Percentiles rank a stretch among this genome's conserved stretches.
phyloP scores from a whole-genome alignment of 1,139 yeast species.

The Cylindricascospora bacillispora region DNA sequence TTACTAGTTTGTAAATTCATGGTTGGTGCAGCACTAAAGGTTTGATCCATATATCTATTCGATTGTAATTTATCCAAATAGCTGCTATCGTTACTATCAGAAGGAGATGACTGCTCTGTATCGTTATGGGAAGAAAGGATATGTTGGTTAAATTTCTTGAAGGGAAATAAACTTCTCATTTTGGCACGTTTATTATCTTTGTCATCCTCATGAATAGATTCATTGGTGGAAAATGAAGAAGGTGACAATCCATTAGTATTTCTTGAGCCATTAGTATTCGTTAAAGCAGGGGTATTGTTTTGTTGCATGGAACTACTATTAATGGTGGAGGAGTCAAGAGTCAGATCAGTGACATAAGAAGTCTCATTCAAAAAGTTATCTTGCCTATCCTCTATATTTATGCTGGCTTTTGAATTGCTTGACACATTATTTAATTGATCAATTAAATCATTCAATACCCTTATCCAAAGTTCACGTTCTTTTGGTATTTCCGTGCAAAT shows the following conservation, averaged over 20 bases:
- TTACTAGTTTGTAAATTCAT: too few relatives aligned
- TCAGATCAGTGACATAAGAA: slow-evolving; percentile 12
- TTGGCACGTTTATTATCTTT: slow-evolving; percentile 35
- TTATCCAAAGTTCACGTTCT: slow-evolving; percentile 73
- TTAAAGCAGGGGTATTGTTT: slow-evolving; percentile 3
- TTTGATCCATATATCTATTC: neutral
- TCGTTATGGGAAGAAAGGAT: neutral
- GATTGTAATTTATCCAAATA: slow-evolving; percentile 10
- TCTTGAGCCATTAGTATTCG: slow-evolving; percentile 5
- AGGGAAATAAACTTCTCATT: slow-evolving; percentile 50
- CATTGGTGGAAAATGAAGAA: slow-evolving; percentile 9
- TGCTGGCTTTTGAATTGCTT: slow-evolving; percentile 3
- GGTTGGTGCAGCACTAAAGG: neutral
- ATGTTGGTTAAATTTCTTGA: slow-evolving; percentile 28
- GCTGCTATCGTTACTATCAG: slow-evolving; percentile 6
- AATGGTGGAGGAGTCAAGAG: slow-evolving; percentile 3
- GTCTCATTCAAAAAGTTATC: slow-evolving; percentile 5
- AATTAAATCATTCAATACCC: slow-evolving; percentile 39
- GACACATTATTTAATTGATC: slow-evolving; percentile 6
- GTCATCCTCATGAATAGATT: slow-evolving; percentile 18
- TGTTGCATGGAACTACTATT: slow-evolving; percentile 6
- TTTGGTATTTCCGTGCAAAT: slow-evolving; percentile 74
- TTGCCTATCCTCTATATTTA: slow-evolving; percentile 1
- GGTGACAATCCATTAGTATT: slow-evolving; percentile 13
- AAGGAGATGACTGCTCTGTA: neutral